Evolutionary conservation across 352 stramenopile species (phyloP).

Genomic region (Phytophthora hibernalis): DNA sequence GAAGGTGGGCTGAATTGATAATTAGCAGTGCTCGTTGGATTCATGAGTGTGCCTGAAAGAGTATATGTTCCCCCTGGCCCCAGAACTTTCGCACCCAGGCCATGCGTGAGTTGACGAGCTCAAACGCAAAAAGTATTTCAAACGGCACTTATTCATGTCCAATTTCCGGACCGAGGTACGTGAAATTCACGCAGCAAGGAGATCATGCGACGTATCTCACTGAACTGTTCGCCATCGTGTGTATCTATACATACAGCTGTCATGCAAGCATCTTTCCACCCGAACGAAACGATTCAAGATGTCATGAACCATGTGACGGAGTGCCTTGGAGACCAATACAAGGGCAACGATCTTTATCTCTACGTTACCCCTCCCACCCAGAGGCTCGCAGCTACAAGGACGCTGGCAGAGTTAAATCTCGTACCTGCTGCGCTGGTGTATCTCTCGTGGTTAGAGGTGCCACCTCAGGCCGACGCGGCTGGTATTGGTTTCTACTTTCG

Average conservation of each 20-base stretch:
- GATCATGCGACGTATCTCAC: not conserved
- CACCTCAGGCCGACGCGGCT: slow-evolving; percentile 22
- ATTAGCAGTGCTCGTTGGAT: not conserved
- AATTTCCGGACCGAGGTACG: slow-evolving; percentile 86
- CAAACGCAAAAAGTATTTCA: slow-evolving; percentile 85
- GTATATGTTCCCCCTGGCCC: not conserved
- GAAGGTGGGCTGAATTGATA: slow-evolving; percentile 49
- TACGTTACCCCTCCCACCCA: slow-evolving; percentile 83
- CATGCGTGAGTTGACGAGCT: slow-evolving; percentile 90
- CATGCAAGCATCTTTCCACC: slow-evolving; percentile 86
- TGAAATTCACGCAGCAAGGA: not conserved
- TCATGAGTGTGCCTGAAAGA: slow-evolving; percentile 6
- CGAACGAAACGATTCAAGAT: slow-evolving; percentile 77
- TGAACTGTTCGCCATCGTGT: slow-evolving; percentile 1
- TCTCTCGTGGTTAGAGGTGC: slow-evolving; percentile 68
- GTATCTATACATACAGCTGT: slow-evolving; percentile 50
- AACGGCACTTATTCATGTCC: slow-evolving; percentile 75
- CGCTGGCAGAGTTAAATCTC: slow-evolving; percentile 72
- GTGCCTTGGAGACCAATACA: slow-evolving; percentile 43
- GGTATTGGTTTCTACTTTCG: slow-evolving; percentile 65
- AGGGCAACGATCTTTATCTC: slow-evolving; percentile 63
- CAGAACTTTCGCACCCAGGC: slow-evolving; percentile 88
- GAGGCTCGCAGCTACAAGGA: slow-evolving; percentile 62
- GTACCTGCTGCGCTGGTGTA: slow-evolving; percentile 82
- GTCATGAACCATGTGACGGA: slow-evolving; percentile 72